Conservation (phyloP, 345 rosid species). For the Dipteronia sinensis region DNA sequence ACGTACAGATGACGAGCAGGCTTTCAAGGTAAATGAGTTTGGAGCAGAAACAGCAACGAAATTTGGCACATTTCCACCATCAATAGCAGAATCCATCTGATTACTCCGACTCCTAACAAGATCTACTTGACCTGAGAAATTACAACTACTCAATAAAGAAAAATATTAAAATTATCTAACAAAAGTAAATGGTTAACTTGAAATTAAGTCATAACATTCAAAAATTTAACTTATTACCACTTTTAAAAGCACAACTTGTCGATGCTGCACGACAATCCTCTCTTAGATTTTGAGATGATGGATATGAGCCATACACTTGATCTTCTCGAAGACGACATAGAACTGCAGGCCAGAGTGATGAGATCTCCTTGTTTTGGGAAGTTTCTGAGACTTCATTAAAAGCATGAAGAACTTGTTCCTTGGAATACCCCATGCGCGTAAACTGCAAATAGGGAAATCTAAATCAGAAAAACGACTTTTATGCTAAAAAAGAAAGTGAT, state of each 20-base stretch:
- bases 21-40: conserved; percentile 43
- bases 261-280: conserved; percentile 26
- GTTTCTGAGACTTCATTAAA: conserved; percentile 60
- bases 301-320: conserved; percentile 47
- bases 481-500: background rate
- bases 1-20: conserved; percentile 78
- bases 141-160: conserved; percentile 17
- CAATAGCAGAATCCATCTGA: conserved; percentile 32
- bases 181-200: conserved; percentile 3
- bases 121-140: conserved; percentile 53
- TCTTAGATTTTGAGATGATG: conserved; percentile 30
- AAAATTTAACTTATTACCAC: conserved; percentile 25
- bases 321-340: conserved; percentile 72
- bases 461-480: conserved; percentile 8
- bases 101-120: conserved; percentile 30
- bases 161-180: conserved; percentile 1
- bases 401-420: conserved; percentile 62
- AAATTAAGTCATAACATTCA: background rate
- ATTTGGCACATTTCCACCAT: conserved; percentile 33
- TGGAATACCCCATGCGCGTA: conserved; percentile 56
- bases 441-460: conserved; percentile 41
- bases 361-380: conserved; percentile 53
- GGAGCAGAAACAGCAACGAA: conserved; percentile 31
- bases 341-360: conserved; percentile 65
- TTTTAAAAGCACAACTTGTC: conserved; percentile 4